Base-by-base conservation (phyloP, 495 filamentous ascomycete species). In the Hypoxylon crocopeplum region DNA sequence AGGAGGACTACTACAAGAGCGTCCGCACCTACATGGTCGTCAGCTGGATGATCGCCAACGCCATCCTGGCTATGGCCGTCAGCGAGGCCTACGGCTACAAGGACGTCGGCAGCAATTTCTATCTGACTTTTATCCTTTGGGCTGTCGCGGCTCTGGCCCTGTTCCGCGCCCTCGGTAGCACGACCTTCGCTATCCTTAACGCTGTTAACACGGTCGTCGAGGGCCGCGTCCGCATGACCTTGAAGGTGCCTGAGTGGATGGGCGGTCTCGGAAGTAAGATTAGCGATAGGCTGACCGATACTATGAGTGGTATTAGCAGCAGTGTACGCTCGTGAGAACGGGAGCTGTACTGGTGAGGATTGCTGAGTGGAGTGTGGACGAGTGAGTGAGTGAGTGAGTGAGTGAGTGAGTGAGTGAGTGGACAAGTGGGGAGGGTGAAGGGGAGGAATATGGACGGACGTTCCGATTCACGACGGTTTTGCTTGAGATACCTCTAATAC, bases 1-100 rank as follows among this genome's bases (percentile, higher is more conserved):
- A 98, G 71, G 92, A 98, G 71, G 95, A 99, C 74, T 99, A 99
- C 79, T 99, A 99, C 79, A 89, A 92, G 63, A 91, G 90, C 38
- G 95, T 99, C 37, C 87, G 95, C 32, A 98, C 95, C 10, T 99
- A 99, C 83, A 96, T 99, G 85, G 95, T 99, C 0, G 86, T 93
- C n/a, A 80, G 85, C 25, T 99, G 95, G 95, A 91, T 99, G 86
- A 75, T 94, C 4, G 84, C 86, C 39, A 99, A 99, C 69, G 89
- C 91, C 10, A 82, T 96, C 57, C 83, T 99, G 7, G 92, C 89
- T 56, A 98, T 99, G 95, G 85, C 87, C 5, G 89, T 98, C 0
- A 87, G 83, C n/a, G 93, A 98, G 75, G 85, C 89, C 11, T 98
- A 97, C 72, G 82, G 81, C 13, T 71, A 79, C 32, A 79, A 77